Conservation (phyloP, 2,329 filamentous ascomycete species). For the Xylogone sp. region DNA sequence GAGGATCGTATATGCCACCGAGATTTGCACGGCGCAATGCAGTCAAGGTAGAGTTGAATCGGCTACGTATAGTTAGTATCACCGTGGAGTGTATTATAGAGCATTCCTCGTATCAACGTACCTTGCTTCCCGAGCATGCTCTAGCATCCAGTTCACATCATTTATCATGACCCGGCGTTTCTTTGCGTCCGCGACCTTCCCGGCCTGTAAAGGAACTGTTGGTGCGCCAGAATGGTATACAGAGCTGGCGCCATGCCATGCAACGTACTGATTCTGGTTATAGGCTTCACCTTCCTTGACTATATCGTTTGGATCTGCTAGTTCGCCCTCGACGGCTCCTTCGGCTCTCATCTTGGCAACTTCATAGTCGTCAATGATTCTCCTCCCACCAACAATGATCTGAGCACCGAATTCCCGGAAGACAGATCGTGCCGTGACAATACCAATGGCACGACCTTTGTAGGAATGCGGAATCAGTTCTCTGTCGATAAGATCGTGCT, state of each 20-base stretch:
- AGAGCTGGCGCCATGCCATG: constrained; percentile 94
- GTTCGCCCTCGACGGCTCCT: constrained; percentile 79
- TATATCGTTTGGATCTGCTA: constrained; percentile 88
- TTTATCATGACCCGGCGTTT: constrained; percentile 85
- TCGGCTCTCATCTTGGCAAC: constrained; percentile 70
- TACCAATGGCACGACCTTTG: constrained; percentile 95
- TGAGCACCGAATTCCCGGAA: constrained; percentile 94
- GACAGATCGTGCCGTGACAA: constrained; percentile 92
- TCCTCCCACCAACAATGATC: constrained; percentile 87
- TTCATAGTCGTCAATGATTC: constrained; percentile 86
- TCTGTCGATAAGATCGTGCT: constrained; percentile 91
- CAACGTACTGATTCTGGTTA: constrained; percentile 98
- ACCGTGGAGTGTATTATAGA: no score
- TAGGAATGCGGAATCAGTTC: constrained; percentile 97
- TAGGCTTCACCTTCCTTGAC: constrained; percentile 78
- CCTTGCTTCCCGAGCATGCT: constrained; percentile 90
- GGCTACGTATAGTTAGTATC: constrained; percentile 44
- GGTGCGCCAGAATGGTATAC: constrained; percentile 87
- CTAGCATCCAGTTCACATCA: constrained; percentile 92
- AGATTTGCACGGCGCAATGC: constrained; percentile 62
- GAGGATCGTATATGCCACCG: constrained; percentile 82
- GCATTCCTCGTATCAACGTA: no score
- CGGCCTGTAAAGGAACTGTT: constrained; percentile 68
- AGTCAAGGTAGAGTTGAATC: constrained; percentile 76
- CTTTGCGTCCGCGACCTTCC: constrained; percentile 73